These are phyloP conservation scores for Calocera cornea DNA, from an alignment of 768 basidiomycete genomes.

Conservation along the genomic window DNA sequence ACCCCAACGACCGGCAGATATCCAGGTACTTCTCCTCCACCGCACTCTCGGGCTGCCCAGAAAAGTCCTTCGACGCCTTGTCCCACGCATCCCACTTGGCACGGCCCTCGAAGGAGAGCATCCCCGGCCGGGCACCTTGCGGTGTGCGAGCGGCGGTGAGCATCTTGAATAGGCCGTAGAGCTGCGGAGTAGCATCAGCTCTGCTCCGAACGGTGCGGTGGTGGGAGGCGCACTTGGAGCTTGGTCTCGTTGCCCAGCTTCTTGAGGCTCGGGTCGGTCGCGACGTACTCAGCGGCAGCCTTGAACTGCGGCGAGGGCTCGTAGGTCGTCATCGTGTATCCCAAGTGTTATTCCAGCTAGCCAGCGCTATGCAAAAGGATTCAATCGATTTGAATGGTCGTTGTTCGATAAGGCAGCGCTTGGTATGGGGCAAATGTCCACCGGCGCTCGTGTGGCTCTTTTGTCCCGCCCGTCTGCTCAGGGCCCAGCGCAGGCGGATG, in stretches of 20 bases:
- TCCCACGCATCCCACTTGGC: slow-evolving; percentile 86
- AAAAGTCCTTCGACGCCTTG: slow-evolving; percentile 36
- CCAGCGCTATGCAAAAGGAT: too few species aligned
- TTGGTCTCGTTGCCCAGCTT: slow-evolving; percentile 3
- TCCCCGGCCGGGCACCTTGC: slow-evolving; percentile 45
- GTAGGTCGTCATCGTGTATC: neutral
- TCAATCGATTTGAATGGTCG: too few species aligned
- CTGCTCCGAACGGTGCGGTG: slow-evolving; percentile 13
- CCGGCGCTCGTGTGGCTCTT: too few species aligned
- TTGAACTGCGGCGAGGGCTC: neutral
- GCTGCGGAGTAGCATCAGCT: slow-evolving; percentile 32
- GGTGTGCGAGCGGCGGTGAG: slow-evolving; percentile 48
- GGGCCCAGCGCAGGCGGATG: too few species aligned
- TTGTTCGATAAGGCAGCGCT: too few species aligned
- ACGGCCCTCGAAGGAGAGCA: slow-evolving; percentile 65
- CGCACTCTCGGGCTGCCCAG: slow-evolving; percentile 39
- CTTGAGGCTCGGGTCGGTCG: neutral
- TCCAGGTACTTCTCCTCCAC: slow-evolving; percentile 43
- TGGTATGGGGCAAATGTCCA: too few species aligned
- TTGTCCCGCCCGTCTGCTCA: too few species aligned
- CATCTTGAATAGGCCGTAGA: slow-evolving; percentile 77
- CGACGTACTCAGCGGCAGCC: neutral
- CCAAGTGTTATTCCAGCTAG: too few species aligned
- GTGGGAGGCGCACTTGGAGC: slow-evolving; percentile 47
- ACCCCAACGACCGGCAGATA: slow-evolving; percentile 55